phyloP scores from a whole-genome alignment of 1,284 basidiomycete genomes.

The Ceratobasidium papillatum region DNA sequence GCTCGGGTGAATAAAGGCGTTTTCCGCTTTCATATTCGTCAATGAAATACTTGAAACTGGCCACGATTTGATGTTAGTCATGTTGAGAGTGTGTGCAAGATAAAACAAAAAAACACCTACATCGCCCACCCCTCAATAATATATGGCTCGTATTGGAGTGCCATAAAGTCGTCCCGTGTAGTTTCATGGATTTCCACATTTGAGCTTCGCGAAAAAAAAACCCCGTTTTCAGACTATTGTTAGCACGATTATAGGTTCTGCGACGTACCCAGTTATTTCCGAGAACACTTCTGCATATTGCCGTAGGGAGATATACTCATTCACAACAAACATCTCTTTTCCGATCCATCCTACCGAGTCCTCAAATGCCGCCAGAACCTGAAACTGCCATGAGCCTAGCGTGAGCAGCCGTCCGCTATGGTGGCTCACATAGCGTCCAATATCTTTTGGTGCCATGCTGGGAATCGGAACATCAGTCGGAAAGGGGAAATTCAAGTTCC shows the following conservation, averaged over 20 bases:
- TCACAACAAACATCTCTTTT: constrained; percentile 1
- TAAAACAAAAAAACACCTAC: not conserved
- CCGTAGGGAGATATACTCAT: not conserved
- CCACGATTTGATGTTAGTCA: not conserved
- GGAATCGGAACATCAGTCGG: constrained; percentile 9
- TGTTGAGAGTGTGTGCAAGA: too few species aligned
- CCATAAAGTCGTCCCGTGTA: constrained; percentile 16
- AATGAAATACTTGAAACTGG: constrained; percentile 19
- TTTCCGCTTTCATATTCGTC: not conserved
- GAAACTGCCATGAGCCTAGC: not conserved
- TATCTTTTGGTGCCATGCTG: constrained; percentile 10
- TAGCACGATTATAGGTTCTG: not conserved
- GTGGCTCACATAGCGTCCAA: not conserved
- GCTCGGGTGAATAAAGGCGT: not conserved
- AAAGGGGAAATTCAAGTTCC: constrained; percentile 9
- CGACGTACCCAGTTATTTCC: constrained; percentile 13
- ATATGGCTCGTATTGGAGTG: constrained; percentile 2
- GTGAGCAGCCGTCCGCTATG: not conserved
- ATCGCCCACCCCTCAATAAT: not conserved
- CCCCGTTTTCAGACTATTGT: not conserved
- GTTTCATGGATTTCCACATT: constrained; percentile 4
- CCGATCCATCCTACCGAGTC: constrained; percentile 7
- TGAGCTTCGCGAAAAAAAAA: not conserved
- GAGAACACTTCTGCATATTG: constrained; percentile 20
- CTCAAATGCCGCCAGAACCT: constrained; percentile 1